These are phyloP conservation scores for Pyrus hybrid DNA, from an alignment of 331 rosid species.

Conservation along the genomic window DNA sequence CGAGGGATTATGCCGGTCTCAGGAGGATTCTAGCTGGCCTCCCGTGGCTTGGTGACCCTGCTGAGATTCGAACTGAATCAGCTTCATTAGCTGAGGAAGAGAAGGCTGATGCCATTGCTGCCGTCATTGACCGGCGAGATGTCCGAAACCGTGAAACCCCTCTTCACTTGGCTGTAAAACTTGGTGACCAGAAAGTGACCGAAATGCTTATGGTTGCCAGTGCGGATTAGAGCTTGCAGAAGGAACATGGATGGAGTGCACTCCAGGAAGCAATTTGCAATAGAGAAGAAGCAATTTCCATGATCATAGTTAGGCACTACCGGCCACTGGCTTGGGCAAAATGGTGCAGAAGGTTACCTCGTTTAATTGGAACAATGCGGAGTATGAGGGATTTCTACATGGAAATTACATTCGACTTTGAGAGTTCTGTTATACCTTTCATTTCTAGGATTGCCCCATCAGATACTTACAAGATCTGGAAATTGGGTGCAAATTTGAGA, in stretches of 20 bases:
- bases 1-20: constrained; percentile 68
- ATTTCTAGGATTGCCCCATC: constrained; percentile 97
- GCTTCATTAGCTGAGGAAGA: constrained; percentile 75
- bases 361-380: constrained; percentile 71
- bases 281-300: constrained; percentile 74
- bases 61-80: constrained; percentile 60
- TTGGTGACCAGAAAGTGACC: constrained; percentile 65
- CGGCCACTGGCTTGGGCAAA: constrained; percentile 97
- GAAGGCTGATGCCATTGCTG: constrained; percentile 76
- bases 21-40: constrained; percentile 51
- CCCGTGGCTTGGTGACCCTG: constrained; percentile 54
- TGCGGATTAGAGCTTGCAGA: constrained; percentile 98
- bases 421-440: constrained; percentile 98
- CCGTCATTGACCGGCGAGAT: constrained; percentile 77
- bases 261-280: constrained; percentile 96
- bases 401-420: constrained; percentile 96
- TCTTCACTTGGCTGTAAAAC: constrained; percentile 89
- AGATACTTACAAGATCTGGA: constrained; percentile 95
- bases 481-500: constrained; percentile 91
- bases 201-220: constrained; percentile 95
- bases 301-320: constrained; percentile 72
- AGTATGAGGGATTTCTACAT: constrained; percentile 97
- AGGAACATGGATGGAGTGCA: constrained; percentile 97
- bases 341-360: constrained; percentile 99
- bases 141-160: constrained; percentile 89